These are phyloP conservation scores for Elongisporangium prolatum DNA, from an alignment of 352 stramenopile species.

Conservation along the genomic window DNA sequence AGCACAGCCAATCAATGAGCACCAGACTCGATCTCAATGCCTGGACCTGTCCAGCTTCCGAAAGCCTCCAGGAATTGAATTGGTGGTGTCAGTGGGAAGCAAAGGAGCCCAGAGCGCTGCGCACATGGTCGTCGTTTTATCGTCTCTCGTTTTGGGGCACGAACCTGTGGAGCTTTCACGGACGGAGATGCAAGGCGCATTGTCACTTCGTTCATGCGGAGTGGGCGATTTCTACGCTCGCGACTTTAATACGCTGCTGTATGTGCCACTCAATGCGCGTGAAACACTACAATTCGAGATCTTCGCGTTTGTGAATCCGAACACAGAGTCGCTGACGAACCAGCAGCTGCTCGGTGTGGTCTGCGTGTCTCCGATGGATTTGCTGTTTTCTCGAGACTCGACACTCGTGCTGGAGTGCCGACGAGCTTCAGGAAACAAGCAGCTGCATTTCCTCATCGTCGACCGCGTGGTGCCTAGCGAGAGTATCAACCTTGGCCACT, in stretches of 20 bases:
- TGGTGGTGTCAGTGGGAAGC: conserved; percentile 72
- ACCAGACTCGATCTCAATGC: conserved; percentile 40
- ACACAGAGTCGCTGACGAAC: conserved; percentile 41
- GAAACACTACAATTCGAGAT: conserved; percentile 81
- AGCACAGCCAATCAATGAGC: conserved; percentile 4
- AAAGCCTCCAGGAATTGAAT: conserved; percentile 51
- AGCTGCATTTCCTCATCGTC: conserved; percentile 68
- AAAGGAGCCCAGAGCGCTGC: conserved; percentile 58
- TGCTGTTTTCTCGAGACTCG: conserved; percentile 71
- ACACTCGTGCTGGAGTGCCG: conserved; percentile 72
- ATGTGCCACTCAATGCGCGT: conserved; percentile 53
- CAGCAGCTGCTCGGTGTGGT: conserved; percentile 77
- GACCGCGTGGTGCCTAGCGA: conserved; percentile 67
- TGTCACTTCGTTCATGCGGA: conserved; percentile 65
- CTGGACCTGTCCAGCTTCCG: conserved; percentile 69
- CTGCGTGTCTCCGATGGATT: conserved; percentile 60
- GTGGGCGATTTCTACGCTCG: conserved; percentile 62
- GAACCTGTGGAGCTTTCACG: conserved; percentile 56
- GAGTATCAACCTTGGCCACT: conserved; percentile 62
- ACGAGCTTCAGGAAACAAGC: conserved; percentile 37
- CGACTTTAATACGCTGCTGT: conserved; percentile 73
- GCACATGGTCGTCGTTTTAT: conserved; percentile 77
- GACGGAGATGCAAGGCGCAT: conserved; percentile 68
- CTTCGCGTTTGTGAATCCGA: conserved; percentile 53
- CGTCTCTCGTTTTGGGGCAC: conserved; percentile 41